A percentile compares a stretch with the other conserved stretches of the same genome.
Evolutionary conservation across 495 filamentous ascomycete species (phyloP).

Genomic region (Daldinia concentrica): DNA sequence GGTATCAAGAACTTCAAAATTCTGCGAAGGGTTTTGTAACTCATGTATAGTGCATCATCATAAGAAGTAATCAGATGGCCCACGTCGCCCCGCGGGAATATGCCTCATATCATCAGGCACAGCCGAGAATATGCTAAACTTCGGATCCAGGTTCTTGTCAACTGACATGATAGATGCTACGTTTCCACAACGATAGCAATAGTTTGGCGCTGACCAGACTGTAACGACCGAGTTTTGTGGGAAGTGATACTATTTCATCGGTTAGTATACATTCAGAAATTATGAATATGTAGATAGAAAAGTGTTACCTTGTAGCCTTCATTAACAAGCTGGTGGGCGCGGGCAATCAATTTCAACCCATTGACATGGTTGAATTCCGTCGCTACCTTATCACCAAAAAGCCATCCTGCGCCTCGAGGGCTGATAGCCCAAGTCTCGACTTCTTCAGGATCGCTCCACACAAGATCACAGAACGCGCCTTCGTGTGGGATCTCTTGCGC

Average conservation of each 20-base stretch:
- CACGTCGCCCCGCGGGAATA: conserved; percentile 80
- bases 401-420: conserved; percentile 93
- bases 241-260: conserved; percentile 79
- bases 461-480: conserved; percentile 96
- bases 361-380: conserved; percentile 99
- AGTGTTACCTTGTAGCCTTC: conserved; percentile 90
- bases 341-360: conserved; percentile 89
- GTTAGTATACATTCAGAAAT: conserved; percentile 22
- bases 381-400: conserved; percentile 96
- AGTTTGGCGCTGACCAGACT: conserved; percentile 98
- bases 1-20: conserved; percentile 44
- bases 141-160: conserved; percentile 80
- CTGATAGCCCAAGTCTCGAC: conserved; percentile 98
- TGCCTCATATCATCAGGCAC: conserved; percentile 92
- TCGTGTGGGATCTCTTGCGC: conserved; percentile 99
- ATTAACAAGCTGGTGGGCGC: conserved; percentile 96
- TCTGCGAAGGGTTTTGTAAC: conserved; percentile 27
- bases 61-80: conserved; percentile 93
- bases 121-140: conserved; percentile 94
- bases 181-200: conserved; percentile 98
- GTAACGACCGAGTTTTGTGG: conserved; percentile 96
- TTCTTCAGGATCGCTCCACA: conserved; percentile 98
- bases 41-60: conserved; percentile 59
- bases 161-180: conserved; percentile 97
- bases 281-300: background rate